Percentiles rank a stretch among this genome's conserved stretches.
Conservation (phyloP, 176 grass and related monocot species). For the Metroxylon sagu region DNA sequence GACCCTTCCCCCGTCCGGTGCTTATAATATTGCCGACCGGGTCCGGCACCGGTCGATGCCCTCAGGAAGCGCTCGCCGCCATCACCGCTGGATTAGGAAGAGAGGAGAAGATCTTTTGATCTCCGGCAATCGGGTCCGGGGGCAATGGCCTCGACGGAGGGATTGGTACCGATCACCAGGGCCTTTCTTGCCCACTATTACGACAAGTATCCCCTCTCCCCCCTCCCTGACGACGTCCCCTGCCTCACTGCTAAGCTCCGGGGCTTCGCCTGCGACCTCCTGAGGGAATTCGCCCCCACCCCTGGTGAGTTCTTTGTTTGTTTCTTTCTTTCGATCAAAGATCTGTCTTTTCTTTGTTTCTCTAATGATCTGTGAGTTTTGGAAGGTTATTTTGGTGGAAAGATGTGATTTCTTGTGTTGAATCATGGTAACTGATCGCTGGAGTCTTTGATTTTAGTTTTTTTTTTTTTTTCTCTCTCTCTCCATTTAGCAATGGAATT, state of each 20-base stretch:
- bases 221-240: slow-evolving; percentile 34
- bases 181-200: slow-evolving; percentile 78
- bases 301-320: slow-evolving; percentile 26
- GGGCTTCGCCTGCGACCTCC: slow-evolving; percentile 38
- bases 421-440: too few species aligned
- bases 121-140: slow-evolving; percentile 22
- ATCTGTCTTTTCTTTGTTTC: slow-evolving; percentile 2
- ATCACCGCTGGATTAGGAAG: too few species aligned
- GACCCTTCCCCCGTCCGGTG: too few species aligned
- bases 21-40: too few species aligned
- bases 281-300: slow-evolving; percentile 23
- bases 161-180: slow-evolving; percentile 87
- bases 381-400: too few species aligned
- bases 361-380: not conserved
- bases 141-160: slow-evolving; percentile 36
- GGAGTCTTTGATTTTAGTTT: too few species aligned
- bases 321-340: not conserved
- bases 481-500: too few species aligned
- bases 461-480: too few species aligned
- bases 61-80: too few species aligned
- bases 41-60: too few species aligned
- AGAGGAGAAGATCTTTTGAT: too few species aligned
- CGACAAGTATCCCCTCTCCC: slow-evolving; percentile 58
- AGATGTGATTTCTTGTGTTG: too few species aligned
- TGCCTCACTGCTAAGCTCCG: slow-evolving; percentile 42